Conservation (phyloP, 108 stramenopile genomes). For the Stephanodiscus minutulus region DNA sequence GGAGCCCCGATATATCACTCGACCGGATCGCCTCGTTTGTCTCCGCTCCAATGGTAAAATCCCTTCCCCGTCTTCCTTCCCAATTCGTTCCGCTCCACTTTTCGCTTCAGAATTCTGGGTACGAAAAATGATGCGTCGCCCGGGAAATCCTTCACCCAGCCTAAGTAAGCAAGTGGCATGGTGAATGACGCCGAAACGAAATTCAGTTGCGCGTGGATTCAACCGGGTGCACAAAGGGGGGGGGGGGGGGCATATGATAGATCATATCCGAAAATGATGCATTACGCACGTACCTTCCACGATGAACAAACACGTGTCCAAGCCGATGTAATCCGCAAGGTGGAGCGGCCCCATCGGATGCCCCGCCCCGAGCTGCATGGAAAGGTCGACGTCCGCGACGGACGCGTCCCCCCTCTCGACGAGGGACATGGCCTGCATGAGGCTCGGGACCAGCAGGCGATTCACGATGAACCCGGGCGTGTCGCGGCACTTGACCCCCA, state of each 20-base stretch:
- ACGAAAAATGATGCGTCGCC: constrained; percentile 92
- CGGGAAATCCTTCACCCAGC: constrained; percentile 66
- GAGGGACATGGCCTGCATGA: constrained; percentile 93
- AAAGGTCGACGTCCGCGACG: constrained; percentile 91
- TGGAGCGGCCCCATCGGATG: constrained; percentile 98
- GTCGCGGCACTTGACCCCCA: constrained; percentile 90
- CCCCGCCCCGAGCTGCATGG: constrained; percentile 97
- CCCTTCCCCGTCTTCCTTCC: constrained; percentile 97
- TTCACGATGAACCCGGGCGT: constrained; percentile 99
- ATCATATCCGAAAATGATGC: too few relatives aligned
- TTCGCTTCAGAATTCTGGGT: constrained; percentile 80
- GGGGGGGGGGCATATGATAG: too few relatives aligned
- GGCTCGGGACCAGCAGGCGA: constrained; percentile 89
- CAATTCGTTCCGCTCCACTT: constrained; percentile 88
- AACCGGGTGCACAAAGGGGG: too few relatives aligned
- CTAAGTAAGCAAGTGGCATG: neutral
- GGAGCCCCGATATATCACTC: constrained; percentile 20
- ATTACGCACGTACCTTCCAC: constrained; percentile 77
- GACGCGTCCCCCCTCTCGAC: constrained; percentile 94
- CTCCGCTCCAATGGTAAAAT: constrained; percentile 89
- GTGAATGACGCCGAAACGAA: too few relatives aligned
- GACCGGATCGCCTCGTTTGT: constrained; percentile 79
- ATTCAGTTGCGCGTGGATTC: too few relatives aligned
- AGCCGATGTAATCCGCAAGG: constrained; percentile 96
- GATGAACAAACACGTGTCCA: constrained; percentile 93